Evolutionary conservation across 495 filamentous ascomycete species (phyloP), one percentile per base, ranked within the genome.

Genomic region (Stereocaulon alpinum): DNA sequence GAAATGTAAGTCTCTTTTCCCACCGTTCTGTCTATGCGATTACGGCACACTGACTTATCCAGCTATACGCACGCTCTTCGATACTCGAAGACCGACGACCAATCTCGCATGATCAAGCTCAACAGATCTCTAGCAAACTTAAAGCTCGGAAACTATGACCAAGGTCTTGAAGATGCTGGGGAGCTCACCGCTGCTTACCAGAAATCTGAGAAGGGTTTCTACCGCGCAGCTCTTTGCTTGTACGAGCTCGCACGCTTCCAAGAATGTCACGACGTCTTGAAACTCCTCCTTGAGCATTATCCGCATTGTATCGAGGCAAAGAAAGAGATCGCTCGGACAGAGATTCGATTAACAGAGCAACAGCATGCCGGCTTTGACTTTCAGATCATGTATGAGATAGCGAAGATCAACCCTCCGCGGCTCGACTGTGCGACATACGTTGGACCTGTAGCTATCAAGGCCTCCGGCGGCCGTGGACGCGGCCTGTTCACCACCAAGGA

Each of bases 91-190:
- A 65, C 67, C 6, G 4, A 14, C 14, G 52, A 69, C 6, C 61
- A 66, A 61, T 18, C 15, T 40, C 15, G 62, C 2, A 65, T 61
- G 4, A 61, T 70, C 47, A 66, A 56, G 32, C 69, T 73, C 47
- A 82, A 82, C 51, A 72, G 77, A 15, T 71, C 78, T 0, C 73
- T 80, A 32, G 67, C 70, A 2, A 73, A 69, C 48, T 70, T 82
- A 7, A 71, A 73, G 48, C 70, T 71, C 0, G 61, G 74, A 24
- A 69, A 70, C 7, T 82, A 74, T 61, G 74, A 79, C 58, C 66
- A 73, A 2, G 77, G 77, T 6, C 68, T 77, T 20, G 53, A 54
- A 3, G 77, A 81, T 64, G 66, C 73, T 12, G 68, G 74, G 2
- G 60, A 66, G 1, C 67, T 70, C 0, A 63, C 68, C 10, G 61